These are phyloP conservation scores for Rubus parviflorus DNA, from an alignment of 306 rosid genomes.

Conservation along the genomic window DNA sequence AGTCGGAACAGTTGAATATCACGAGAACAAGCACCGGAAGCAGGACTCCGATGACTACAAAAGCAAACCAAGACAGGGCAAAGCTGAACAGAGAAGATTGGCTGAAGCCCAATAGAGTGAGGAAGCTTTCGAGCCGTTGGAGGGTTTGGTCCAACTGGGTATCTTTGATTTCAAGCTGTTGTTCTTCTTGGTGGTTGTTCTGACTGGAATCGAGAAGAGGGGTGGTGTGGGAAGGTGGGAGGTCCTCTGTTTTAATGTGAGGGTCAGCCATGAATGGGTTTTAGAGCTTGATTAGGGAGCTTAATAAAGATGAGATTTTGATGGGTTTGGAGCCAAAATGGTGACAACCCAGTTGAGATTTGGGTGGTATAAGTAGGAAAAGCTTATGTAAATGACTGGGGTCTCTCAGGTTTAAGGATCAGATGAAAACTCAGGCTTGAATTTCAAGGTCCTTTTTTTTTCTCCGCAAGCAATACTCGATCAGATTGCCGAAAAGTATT, in stretches of 20 bases:
- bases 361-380: neutral
- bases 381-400: neutral
- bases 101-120: slow-evolving; percentile 53
- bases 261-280: slow-evolving; percentile 39
- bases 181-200: neutral
- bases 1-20: slow-evolving; percentile 37
- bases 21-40: slow-evolving; percentile 49
- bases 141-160: slow-evolving; percentile 46
- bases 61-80: slow-evolving; percentile 50
- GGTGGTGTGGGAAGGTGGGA: slow-evolving; percentile 28
- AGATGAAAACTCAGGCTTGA: neutral
- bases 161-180: slow-evolving; percentile 24
- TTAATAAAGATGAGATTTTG: slow-evolving; percentile 5
- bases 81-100: slow-evolving; percentile 34
- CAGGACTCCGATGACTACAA: slow-evolving; percentile 43
- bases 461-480: neutral
- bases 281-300: neutral
- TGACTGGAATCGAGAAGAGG: slow-evolving; percentile 41
- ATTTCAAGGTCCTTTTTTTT: neutral
- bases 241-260: slow-evolving; percentile 38
- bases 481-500: neutral
- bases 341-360: slow-evolving; percentile 25
- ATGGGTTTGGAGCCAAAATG: slow-evolving; percentile 13
- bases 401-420: neutral
- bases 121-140: slow-evolving; percentile 38